Conservation (phyloP, 768 basidiomycete species). For the Pholiota molesta region DNA sequence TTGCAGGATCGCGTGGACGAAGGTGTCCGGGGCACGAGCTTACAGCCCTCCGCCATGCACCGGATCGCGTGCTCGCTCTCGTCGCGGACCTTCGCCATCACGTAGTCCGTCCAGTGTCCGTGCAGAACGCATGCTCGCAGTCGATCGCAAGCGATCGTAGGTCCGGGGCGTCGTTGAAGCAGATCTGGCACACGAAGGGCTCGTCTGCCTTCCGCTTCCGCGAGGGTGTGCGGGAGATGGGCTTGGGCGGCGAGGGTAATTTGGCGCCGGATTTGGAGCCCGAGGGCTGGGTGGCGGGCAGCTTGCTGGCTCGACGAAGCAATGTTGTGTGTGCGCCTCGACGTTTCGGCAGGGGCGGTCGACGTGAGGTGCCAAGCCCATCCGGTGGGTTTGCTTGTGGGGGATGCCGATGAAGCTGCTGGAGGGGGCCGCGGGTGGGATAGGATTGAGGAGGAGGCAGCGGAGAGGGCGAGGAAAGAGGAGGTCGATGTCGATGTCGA, state of each 20-base stretch:
- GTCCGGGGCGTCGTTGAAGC: conserved; percentile 75
- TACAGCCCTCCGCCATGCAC: conserved; percentile 84
- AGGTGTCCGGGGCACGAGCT: conserved; percentile 65
- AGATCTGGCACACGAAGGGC: conserved; percentile 92
- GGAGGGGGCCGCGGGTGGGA: too few species aligned
- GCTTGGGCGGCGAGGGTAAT: conserved; percentile 27
- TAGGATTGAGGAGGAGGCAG: too few species aligned
- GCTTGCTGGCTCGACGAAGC: conserved; percentile 18
- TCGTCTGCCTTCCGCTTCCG: conserved; percentile 38
- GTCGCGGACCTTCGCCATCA: conserved; percentile 78
- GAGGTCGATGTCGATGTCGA: too few species aligned
- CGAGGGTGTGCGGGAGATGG: conserved; percentile 27
- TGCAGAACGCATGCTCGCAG: conserved; percentile 87
- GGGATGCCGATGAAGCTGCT: too few species aligned
- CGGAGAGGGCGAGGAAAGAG: too few species aligned
- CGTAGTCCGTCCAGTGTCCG: conserved; percentile 80
- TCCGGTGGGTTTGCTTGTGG: too few species aligned
- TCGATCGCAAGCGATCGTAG: conserved; percentile 67
- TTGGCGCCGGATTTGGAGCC: conserved; percentile 34
- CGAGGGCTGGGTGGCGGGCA: conserved; percentile 35
- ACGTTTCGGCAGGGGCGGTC: conserved; percentile 41
- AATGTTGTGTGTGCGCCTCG: conserved; percentile 32
- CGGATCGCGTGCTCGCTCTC: conserved; percentile 74
- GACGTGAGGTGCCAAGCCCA: too few species aligned
- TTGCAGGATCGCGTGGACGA: conserved; percentile 59